Conservation (phyloP, 2,329 filamentous ascomycete genomes). For the Monosporascus sp. region DNA sequence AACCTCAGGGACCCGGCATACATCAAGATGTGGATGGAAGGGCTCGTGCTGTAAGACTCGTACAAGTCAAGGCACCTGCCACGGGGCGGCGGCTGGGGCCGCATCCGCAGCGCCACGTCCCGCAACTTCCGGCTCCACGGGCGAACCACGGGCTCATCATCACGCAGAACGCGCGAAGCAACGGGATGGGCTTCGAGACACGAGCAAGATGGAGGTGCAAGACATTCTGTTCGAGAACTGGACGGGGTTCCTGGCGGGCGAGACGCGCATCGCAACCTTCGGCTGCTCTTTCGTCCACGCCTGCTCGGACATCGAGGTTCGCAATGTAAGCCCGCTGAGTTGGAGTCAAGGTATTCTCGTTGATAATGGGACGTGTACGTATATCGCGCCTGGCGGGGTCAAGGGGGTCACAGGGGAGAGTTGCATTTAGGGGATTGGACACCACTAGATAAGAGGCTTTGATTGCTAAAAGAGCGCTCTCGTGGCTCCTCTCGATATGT, state of each 20-base stretch:
- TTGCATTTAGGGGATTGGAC: too few relatives aligned
- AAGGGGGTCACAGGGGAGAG: too few relatives aligned
- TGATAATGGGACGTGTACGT: too few relatives aligned
- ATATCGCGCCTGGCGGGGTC: too few relatives aligned
- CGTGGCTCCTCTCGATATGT: too few relatives aligned
- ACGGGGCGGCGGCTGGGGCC: slow-evolving; percentile 49
- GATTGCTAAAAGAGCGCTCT: too few relatives aligned
- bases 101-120: slow-evolving; percentile 44
- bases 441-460: too few relatives aligned
- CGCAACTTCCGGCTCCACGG: slow-evolving; percentile 46
- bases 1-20: slow-evolving; percentile 46
- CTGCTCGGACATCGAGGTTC: slow-evolving; percentile 28
- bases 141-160: slow-evolving; percentile 37
- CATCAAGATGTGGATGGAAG: slow-evolving; percentile 54
- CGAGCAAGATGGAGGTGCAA: slow-evolving; percentile 44
- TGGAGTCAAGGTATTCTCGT: too few relatives aligned
- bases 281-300: slow-evolving; percentile 43
- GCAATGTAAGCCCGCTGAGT: too few relatives aligned
- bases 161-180: slow-evolving; percentile 43
- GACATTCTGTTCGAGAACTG: slow-evolving; percentile 48
- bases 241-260: slow-evolving; percentile 38
- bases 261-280: slow-evolving; percentile 33
- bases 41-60: slow-evolving; percentile 35
- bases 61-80: slow-evolving; percentile 47
- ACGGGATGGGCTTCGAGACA: slow-evolving; percentile 41